Percentiles rank a stretch among this genome's conserved stretches.
Evolutionary conservation across 768 basidiomycete species (phyloP).

Genomic region (Amanita polypyramis): DNA sequence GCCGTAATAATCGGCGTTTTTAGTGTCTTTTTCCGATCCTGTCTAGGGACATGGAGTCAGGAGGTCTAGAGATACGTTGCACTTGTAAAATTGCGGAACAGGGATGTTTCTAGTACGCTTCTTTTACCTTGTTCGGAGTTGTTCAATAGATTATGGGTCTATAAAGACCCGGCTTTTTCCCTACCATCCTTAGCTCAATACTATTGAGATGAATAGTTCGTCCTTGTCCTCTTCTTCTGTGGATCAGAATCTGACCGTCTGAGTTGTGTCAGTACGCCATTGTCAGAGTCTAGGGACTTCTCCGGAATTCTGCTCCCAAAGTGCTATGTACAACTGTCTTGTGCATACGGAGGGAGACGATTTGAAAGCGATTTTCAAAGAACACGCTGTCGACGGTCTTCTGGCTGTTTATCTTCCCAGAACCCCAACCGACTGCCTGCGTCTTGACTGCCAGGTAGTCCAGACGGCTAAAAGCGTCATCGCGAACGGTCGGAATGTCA

Average conservation of each 20-base stretch:
- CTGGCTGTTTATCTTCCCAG: conserved; percentile 23
- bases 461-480: not conserved
- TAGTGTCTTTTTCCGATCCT: conserved; percentile 1
- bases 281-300: conserved; percentile 12
- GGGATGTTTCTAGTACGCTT: not conserved
- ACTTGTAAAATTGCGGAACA: not conserved
- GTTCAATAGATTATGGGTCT: conserved; percentile 12
- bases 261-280: conserved; percentile 25
- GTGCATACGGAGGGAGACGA: conserved; percentile 11
- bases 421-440: conserved; percentile 4
- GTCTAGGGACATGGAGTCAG: not conserved
- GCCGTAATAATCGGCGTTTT: not conserved
- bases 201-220: not conserved
- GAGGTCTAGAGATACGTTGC: not conserved
- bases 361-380: conserved; percentile 21
- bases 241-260: conserved; percentile 22
- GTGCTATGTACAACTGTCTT: conserved; percentile 16
- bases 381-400: conserved; percentile 19
- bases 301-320: conserved; percentile 10
- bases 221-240: conserved; percentile 19
- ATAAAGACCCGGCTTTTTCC: conserved; percentile 2
- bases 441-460: not conserved
- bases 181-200: conserved; percentile 5
- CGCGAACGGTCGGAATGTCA: not conserved
- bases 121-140: conserved; percentile 8